A percentile compares a stretch with the other conserved stretches of the same genome.
phyloP scores from a whole-genome alignment of 345 rosid genomes.

The Linum trigynum region DNA sequence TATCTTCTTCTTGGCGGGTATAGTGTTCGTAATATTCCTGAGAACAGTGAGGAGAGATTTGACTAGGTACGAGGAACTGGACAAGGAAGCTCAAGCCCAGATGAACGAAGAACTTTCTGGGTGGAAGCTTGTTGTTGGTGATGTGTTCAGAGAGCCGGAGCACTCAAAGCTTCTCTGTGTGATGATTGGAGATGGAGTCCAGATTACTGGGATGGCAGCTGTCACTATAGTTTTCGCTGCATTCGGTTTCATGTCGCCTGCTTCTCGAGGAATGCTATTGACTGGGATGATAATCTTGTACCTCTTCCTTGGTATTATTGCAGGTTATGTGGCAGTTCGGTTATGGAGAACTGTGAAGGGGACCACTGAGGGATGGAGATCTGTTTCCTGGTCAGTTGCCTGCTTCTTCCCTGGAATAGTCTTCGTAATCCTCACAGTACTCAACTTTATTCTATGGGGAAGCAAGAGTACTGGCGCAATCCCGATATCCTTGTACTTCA shows the following conservation, averaged over 20 bases:
- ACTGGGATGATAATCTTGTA: slow-evolving; percentile 1
- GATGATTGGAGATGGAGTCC: slow-evolving; percentile 1
- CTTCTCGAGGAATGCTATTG: neutral
- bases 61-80: neutral
- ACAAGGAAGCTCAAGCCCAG: neutral
- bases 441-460: slow-evolving; percentile 5
- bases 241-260: neutral
- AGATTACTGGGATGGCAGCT: slow-evolving; percentile 4
- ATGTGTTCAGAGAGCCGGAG: slow-evolving; percentile 1
- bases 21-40: neutral
- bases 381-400: neutral
- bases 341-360: slow-evolving; percentile 1
- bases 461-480: slow-evolving; percentile 4
- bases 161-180: slow-evolving; percentile 1
- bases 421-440: neutral
- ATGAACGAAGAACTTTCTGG: slow-evolving; percentile 5
- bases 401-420: slow-evolving; percentile 6
- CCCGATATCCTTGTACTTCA: neutral
- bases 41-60: neutral
- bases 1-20: neutral
- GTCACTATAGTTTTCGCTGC: slow-evolving; percentile 4
- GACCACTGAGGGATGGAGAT: neutral
- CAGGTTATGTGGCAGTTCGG: slow-evolving; percentile 2
- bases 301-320: slow-evolving; percentile 1
- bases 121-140: slow-evolving; percentile 4